Percentiles rank a stretch among this genome's conserved stretches.
Conservation (phyloP, 164 flowering plant genomes). For the Sedum album region DNA sequence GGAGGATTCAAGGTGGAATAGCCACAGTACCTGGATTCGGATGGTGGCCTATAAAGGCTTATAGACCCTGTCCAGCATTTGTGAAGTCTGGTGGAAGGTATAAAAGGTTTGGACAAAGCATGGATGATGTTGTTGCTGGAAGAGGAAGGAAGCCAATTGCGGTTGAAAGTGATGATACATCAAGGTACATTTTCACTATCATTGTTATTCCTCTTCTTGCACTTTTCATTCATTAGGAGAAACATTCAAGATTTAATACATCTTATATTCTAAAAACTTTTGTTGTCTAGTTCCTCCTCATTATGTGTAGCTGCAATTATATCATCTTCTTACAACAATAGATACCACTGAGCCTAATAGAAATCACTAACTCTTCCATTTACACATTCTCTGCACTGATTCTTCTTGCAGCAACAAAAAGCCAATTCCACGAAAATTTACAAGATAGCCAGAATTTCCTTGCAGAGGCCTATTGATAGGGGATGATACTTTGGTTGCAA, state of each 20-base stretch:
- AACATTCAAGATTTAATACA: too few relatives aligned
- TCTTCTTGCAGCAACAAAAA: slow-evolving; percentile 21
- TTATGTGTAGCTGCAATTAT: too few relatives aligned
- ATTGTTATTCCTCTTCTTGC: not conserved
- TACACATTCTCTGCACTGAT: not conserved
- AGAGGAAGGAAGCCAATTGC: slow-evolving; percentile 19
- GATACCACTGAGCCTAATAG: not conserved
- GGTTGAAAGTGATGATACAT: slow-evolving; percentile 16
- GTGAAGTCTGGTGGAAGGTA: slow-evolving; percentile 88
- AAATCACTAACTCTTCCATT: not conserved
- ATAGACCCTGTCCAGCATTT: slow-evolving; percentile 85
- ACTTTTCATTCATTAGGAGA: too few relatives aligned
- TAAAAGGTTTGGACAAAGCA: slow-evolving; percentile 73
- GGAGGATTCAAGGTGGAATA: slow-evolving; percentile 96
- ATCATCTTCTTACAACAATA: too few relatives aligned
- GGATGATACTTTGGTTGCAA: not conserved
- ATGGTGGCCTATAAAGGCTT: slow-evolving; percentile 99
- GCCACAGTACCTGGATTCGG: slow-evolving; percentile 96
- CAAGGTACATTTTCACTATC: slow-evolving; percentile 30
- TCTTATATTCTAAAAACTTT: too few relatives aligned
- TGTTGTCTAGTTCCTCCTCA: too few relatives aligned
- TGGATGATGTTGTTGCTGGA: slow-evolving; percentile 94
- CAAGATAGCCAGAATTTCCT: slow-evolving; percentile 11
- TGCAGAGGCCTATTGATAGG: not conserved
- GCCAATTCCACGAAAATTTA: slow-evolving; percentile 17